A percentile compares a stretch with the other conserved stretches of the same genome.
These are phyloP conservation scores for Scheffersomyces lignicola DNA, from an alignment of 1,139 yeast species.

Conservation along the genomic window DNA sequence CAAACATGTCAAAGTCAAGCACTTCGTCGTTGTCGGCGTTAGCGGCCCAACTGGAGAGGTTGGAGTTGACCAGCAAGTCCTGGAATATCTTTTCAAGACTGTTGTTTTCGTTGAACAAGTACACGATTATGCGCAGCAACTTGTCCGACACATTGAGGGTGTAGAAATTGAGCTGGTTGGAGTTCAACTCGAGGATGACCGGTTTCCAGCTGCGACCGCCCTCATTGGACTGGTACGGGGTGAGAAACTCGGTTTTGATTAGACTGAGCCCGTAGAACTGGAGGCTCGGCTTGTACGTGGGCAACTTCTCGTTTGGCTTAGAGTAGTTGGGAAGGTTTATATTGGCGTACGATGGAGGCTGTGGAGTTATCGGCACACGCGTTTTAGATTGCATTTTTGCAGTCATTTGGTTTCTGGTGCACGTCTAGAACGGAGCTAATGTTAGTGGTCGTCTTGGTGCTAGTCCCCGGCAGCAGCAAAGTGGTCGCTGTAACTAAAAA, in stretches of 20 bases:
- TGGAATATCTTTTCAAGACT: conserved; percentile 20
- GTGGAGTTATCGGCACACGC: no score
- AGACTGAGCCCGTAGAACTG: conserved; percentile 35
- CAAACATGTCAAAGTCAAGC: conserved; percentile 20
- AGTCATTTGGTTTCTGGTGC: no score
- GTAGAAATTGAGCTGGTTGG: conserved; percentile 54
- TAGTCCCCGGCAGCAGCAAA: no score
- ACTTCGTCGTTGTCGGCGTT: conserved; percentile 10
- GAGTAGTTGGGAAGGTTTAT: conserved; percentile 24
- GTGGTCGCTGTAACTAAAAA: no score
- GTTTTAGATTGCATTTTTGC: no score
- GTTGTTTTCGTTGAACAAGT: conserved; percentile 32
- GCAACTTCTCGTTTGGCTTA: conserved; percentile 26
- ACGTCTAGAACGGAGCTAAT: no score
- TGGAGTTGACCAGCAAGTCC: neutral
- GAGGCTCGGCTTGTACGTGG: conserved; percentile 33
- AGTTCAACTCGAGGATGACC: conserved; percentile 53
- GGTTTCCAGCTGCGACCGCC: conserved; percentile 43
- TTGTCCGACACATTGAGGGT: conserved; percentile 26
- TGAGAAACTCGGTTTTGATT: conserved; percentile 35
- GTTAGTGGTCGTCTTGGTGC: no score
- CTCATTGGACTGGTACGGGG: conserved; percentile 36
- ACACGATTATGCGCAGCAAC: conserved; percentile 26
- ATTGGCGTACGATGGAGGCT: no score
- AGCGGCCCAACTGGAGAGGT: conserved; percentile 6